Evolutionary conservation across 768 basidiomycete genomes (phyloP).

Genomic region (Clitopilus hobsonii): DNA sequence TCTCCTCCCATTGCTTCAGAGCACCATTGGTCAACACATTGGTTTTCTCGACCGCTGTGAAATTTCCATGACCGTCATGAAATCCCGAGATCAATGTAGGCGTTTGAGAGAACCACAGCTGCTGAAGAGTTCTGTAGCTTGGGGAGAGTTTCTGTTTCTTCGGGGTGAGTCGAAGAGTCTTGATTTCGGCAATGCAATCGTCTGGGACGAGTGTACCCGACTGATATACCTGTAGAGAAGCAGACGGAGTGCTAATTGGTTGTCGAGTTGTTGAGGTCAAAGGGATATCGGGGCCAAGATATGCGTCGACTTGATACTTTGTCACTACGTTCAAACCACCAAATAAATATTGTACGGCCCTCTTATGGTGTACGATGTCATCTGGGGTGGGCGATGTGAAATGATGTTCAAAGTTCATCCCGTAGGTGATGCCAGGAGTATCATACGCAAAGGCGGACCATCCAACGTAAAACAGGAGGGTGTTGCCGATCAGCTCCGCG

Average conservation of each 20-base stretch:
- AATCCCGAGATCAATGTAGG: slow-evolving; percentile 13
- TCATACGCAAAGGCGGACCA: slow-evolving; percentile 11
- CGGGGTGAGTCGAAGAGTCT: slow-evolving; percentile 11
- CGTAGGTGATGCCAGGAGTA: slow-evolving; percentile 4
- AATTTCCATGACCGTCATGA: slow-evolving; percentile 13
- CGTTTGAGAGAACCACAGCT: slow-evolving; percentile 17
- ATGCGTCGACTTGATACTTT: slow-evolving; percentile 25
- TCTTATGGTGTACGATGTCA: slow-evolving; percentile 11
- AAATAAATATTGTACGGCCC: slow-evolving; percentile 14
- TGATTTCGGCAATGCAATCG: slow-evolving; percentile 14
- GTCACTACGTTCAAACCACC: slow-evolving; percentile 23
- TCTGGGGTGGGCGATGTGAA: slow-evolving; percentile 12
- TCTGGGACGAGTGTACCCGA: slow-evolving; percentile 9
- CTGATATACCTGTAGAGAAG: slow-evolving; percentile 5
- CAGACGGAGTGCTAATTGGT: slow-evolving; percentile 4
- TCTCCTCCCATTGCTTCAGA: slow-evolving; percentile 10
- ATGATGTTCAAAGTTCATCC: slow-evolving; percentile 11
- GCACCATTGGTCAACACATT: slow-evolving; percentile 5
- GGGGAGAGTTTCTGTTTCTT: not conserved
- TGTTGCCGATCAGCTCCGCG: slow-evolving; percentile 12
- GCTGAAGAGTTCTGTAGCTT: slow-evolving; percentile 8
- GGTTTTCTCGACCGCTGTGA: slow-evolving; percentile 7
- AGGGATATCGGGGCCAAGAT: slow-evolving; percentile 6
- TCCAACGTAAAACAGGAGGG: slow-evolving; percentile 14
- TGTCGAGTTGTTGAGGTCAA: not conserved